phyloP scores from a whole-genome alignment of 192 early-diverging fungal species.

The Podila epigama region DNA sequence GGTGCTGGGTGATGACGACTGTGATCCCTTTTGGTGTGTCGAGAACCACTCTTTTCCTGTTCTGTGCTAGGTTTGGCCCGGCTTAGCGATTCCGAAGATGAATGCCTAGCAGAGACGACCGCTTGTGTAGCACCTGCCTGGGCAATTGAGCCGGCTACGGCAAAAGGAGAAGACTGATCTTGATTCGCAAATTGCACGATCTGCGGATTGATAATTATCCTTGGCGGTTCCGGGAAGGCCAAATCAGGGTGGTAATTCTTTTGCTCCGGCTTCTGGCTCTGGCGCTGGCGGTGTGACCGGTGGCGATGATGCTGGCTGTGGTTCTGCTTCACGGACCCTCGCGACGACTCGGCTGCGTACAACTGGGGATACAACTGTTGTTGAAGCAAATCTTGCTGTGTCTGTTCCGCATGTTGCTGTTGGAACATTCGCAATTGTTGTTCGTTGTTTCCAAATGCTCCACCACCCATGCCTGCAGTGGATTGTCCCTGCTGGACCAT shows the following conservation, averaged over 20 bases:
- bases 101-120: background rate
- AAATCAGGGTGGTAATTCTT: slow-evolving; percentile 13
- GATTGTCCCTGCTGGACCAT: slow-evolving; percentile 17
- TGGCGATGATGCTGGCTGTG: background rate
- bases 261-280: slow-evolving; percentile 4
- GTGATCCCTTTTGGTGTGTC: background rate
- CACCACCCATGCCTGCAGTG: slow-evolving; percentile 7
- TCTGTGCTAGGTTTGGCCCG: background rate
- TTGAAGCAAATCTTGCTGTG: slow-evolving; percentile 8
- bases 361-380: slow-evolving; percentile 22
- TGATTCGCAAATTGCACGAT: background rate
- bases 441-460: slow-evolving; percentile 8
- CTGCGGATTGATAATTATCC: slow-evolving; percentile 10
- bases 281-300: background rate
- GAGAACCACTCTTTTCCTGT: background rate
- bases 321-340: too few relatives aligned
- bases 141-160: background rate
- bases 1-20: background rate
- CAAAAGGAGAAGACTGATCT: background rate
- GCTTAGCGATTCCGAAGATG: background rate
- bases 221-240: background rate
- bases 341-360: too few relatives aligned
- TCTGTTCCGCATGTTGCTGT: slow-evolving; percentile 6
- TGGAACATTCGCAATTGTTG: slow-evolving; percentile 8
- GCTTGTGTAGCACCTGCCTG: background rate